These are phyloP conservation scores for Claviceps fusiformis DNA, from an alignment of 2,329 filamentous ascomycete genomes.

Conservation along the genomic window DNA sequence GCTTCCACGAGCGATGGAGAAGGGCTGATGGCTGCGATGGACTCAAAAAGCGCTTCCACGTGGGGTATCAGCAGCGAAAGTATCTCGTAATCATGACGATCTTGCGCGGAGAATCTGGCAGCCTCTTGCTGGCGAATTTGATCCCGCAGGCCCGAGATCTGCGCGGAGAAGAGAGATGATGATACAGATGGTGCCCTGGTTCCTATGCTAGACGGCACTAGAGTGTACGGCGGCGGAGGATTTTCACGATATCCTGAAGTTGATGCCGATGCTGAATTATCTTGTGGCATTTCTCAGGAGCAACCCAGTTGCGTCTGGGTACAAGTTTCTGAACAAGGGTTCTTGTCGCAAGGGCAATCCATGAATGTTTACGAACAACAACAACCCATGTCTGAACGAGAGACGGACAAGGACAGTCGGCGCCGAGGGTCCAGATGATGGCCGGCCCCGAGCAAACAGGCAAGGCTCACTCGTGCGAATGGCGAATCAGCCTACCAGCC, in stretches of 20 bases:
- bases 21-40: slow-evolving; percentile 20
- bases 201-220: neutral
- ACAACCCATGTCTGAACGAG: too few relatives aligned
- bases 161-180: slow-evolving; percentile 19
- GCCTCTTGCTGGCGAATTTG: slow-evolving; percentile 23
- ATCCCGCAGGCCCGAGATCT: slow-evolving; percentile 23
- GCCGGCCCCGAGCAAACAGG: neutral
- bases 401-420: too few relatives aligned
- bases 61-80: slow-evolving; percentile 26
- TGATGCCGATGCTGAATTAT: neutral
- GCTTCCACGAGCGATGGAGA: slow-evolving; percentile 26
- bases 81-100: slow-evolving; percentile 24
- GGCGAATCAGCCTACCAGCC: too few relatives aligned
- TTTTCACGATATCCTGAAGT: neutral
- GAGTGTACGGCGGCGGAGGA: slow-evolving; percentile 2
- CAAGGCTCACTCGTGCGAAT: neutral
- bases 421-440: neutral
- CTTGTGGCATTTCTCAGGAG: neutral
- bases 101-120: slow-evolving; percentile 19
- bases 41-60: slow-evolving; percentile 27
- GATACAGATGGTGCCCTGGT: slow-evolving; percentile 3
- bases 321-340: neutral
- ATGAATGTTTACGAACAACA: too few relatives aligned
- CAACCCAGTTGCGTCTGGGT: neutral
- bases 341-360: neutral